Conservation (phyloP, 495 filamentous ascomycete species). For the Penicillium canescens region DNA sequence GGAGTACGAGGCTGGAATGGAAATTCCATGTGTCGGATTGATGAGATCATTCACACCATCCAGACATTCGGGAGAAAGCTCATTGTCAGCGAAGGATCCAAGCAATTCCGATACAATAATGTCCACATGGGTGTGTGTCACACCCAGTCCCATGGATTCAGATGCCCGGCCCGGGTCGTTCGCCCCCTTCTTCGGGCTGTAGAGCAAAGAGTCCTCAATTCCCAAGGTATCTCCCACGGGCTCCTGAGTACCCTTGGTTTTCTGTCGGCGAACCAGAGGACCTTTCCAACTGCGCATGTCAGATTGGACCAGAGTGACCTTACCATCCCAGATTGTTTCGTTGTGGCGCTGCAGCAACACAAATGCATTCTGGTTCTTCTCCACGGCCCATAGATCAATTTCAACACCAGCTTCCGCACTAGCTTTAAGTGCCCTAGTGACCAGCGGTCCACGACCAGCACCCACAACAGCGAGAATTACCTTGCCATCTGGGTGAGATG, state of each 20-base stretch:
- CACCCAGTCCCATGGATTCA: conserved; percentile 6
- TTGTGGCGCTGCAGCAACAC: conserved; percentile 89
- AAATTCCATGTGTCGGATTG: conserved; percentile 77
- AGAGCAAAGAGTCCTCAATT: conserved; percentile 32
- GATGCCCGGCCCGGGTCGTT: conserved; percentile 15
- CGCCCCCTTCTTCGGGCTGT: conserved; percentile 20
- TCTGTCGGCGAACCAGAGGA: conserved; percentile 30
- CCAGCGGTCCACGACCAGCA: conserved; percentile 86
- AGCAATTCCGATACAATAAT: conserved; percentile 93
- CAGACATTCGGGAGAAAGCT: conserved; percentile 86
- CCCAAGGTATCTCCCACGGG: conserved; percentile 36
- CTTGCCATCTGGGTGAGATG: conserved; percentile 64
- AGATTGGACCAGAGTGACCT: conserved; percentile 84
- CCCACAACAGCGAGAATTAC: conserved; percentile 91
- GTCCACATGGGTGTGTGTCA: conserved; percentile 67
- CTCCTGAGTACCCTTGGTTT: conserved; percentile 2
- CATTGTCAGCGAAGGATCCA: conserved; percentile 89
- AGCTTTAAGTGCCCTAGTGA: conserved; percentile 80
- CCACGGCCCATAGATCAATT: conserved; percentile 86
- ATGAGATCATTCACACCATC: conserved; percentile 88
- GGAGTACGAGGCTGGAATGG: conserved; percentile 88
- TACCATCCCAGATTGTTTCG: conserved; percentile 66
- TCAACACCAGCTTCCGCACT: conserved; percentile 71
- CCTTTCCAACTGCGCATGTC: conserved; percentile 98
- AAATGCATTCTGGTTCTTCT: conserved; percentile 98